phyloP scores from a whole-genome alignment of 257 asterid species.

The Solanum pinnatisectum region DNA sequence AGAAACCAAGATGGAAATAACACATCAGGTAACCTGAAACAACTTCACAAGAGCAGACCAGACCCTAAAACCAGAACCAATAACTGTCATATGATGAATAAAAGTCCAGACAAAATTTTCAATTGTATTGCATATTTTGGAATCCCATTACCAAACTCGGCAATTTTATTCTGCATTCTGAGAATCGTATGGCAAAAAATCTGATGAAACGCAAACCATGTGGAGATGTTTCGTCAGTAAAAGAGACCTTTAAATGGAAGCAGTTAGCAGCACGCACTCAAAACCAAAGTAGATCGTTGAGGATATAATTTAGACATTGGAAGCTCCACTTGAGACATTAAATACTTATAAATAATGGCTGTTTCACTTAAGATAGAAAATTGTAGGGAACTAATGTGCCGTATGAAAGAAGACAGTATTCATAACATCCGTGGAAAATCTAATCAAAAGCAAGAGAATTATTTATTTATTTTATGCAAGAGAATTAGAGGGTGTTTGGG shows the following conservation, averaged over 20 bases:
- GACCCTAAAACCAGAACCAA: neutral
- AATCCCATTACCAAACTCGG: neutral
- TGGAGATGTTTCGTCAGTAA: neutral
- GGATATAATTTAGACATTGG: neutral
- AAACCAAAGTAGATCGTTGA: neutral
- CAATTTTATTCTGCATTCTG: neutral
- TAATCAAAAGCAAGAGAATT: neutral
- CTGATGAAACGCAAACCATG: neutral
- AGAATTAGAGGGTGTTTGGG: neutral
- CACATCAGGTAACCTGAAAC: neutral
- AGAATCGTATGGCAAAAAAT: neutral
- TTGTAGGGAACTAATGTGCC: neutral
- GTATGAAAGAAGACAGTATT: neutral
- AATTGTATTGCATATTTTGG: neutral
- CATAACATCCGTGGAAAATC: neutral
- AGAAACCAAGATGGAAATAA: neutral
- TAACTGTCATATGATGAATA: neutral
- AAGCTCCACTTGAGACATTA: neutral
- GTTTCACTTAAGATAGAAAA: neutral
- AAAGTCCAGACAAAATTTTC: neutral
- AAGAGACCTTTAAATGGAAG: neutral
- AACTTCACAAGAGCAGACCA: neutral
- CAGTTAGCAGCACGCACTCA: neutral
- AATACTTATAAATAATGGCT: neutral
- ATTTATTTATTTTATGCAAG: neutral